Conservation (phyloP, 495 filamentous ascomycete genomes). For the Penicillium dipodomyicola region DNA sequence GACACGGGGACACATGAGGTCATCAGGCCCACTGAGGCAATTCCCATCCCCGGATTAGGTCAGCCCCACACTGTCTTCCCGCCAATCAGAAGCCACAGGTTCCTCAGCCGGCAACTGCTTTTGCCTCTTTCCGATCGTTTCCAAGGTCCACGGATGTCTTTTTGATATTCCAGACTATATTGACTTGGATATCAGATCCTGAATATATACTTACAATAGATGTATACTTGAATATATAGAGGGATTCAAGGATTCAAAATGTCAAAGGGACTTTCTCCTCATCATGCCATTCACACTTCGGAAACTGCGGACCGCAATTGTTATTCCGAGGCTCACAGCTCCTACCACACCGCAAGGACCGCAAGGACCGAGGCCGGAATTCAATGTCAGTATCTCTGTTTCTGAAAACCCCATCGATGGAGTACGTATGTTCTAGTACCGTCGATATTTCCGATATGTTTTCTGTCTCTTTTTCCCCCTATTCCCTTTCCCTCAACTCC, state of each 20-base stretch:
- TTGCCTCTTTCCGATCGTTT: slow-evolving; percentile 6
- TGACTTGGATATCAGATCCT: background rate
- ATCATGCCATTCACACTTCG: slow-evolving; percentile 3
- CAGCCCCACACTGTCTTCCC: slow-evolving; percentile 1
- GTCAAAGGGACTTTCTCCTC: background rate
- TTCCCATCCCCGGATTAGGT: slow-evolving; percentile 20
- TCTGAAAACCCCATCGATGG: background rate
- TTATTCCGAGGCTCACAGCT: slow-evolving; percentile 8
- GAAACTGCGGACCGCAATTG: slow-evolving; percentile 4
- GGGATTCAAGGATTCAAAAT: background rate
- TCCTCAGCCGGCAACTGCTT: slow-evolving; percentile 22
- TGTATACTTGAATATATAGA: background rate
- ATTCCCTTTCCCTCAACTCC: background rate
- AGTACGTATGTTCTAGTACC: background rate
- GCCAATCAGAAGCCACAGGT: slow-evolving; percentile 18
- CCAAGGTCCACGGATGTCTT: too few relatives aligned
- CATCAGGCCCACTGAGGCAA: slow-evolving; percentile 14
- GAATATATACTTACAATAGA: background rate
- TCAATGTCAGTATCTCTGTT: background rate
- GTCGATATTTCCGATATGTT: background rate
- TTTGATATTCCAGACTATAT: background rate
- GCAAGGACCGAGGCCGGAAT: slow-evolving; percentile 1
- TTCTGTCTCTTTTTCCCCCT: background rate
- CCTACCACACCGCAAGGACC: too few relatives aligned
- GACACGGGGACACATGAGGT: slow-evolving; percentile 15